Base-by-base conservation (phyloP, 495 filamentous ascomycete genomes). In the Cetradonia linearis region DNA sequence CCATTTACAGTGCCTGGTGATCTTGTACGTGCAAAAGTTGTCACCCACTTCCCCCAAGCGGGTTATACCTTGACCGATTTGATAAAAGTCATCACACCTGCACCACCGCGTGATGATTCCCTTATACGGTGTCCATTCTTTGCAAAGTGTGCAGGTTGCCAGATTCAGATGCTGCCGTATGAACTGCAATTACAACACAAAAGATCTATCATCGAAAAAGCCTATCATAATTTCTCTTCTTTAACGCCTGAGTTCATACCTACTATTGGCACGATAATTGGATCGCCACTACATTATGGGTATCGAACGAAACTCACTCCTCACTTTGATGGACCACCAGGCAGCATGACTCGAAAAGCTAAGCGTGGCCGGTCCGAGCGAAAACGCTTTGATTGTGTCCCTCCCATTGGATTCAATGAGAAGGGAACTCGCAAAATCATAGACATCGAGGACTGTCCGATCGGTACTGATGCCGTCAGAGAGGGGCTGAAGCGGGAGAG, bases 301-400 rank as follows among this genome's bases (percentile, higher is more conserved):
- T 98, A 98, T 73, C 84, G 93, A 38, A 98, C 93, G 14, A 98
- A 98, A 70, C 77, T 98, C 38, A 97, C 93, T 6, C 93, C 93
- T 2, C 93, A 98, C 71, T 98, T 96, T 64, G 85, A 93, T 67
- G 85, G 78, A 0, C 88, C 88, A 3, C 71, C 74, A 16, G 74
- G 71, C 20, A 70, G 68, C 20, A 72, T 67, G 13, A 74, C 72
- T 20, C 77, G 70, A 67, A 68, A 69, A 64, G 77, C 69, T 33
- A 70, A 70, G 33, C 68, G 70, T 55, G 54, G 64, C 57, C 59
- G 27, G 18, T 42, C 60, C 30, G 65, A 67, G 27, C 66, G 71
- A 14, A 78, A 77, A 64, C 67, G 72, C 30, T 68, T 71, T 42
- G 72, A 76, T 60, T 68, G 78, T 57, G 76, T 85, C 5, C 93